Evolutionary conservation across 2,329 filamentous ascomycete species (phyloP), one percentile per base, ranked within the genome.

Genomic region (Fusarium poae): DNA sequence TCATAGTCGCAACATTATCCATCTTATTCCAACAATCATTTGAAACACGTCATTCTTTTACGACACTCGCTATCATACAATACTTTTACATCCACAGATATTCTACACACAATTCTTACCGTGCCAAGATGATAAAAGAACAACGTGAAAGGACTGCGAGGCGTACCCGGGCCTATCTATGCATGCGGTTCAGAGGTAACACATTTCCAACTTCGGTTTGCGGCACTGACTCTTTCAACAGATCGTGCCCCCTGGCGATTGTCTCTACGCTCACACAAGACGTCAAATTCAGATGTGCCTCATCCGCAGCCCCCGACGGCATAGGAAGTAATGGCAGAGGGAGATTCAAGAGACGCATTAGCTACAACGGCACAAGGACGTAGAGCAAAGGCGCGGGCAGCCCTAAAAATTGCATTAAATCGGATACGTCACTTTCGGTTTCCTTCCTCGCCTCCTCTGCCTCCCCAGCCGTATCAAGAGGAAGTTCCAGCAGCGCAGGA

Each of bases 21-120:
- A 34, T 6, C 37, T 40, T 27, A 69, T 18, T 25, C 35, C 30
- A 57, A 21, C 44, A 66, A 21, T 43, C 51, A n/a, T 66, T 57
- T 53, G 27, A 51, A 60, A 21, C 29, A 23, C 18, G 21, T 34
- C 57, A 52, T 65, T 54, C 53, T 48, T 34, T 65, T 25, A 55
- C n/a, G 34, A 66, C 32, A 39, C n/a, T 51, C 34, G 25, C 39
- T 53, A 59, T n/a, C 20, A 39, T 35, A 13, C 30, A 35, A 13
- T 29, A 25, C 30, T 34, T 53, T 46, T 34, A 11, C 25, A 10
- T 16, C 27, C 21, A 25, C 34, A n/a, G 16, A 18, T 21, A 44
- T 21, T 16, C 39, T 9, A 15, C 6, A 46, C 32, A 32, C 23
- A 6, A 35, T 35, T 35, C 7, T 16, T 20, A 46, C 16, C 45